Conservation (phyloP, 139 green algal genomes). For the Chara braunii region DNA sequence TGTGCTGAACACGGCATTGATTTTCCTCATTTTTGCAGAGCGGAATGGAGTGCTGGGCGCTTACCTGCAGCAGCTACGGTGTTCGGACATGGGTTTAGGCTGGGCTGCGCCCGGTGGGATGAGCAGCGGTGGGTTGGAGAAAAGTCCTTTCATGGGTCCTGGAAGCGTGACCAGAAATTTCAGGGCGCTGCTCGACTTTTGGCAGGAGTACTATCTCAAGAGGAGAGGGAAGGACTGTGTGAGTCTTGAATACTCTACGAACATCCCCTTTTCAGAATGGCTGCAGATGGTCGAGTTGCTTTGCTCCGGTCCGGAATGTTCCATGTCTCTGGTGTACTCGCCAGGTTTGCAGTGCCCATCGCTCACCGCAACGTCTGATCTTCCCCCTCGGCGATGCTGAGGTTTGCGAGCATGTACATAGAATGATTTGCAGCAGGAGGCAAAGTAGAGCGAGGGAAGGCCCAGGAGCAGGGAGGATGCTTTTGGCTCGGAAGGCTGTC, state of each 20-base stretch:
- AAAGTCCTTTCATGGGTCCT: background rate
- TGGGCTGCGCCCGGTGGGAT: background rate
- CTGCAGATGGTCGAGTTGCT: conserved; percentile 20
- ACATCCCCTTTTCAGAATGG: conserved; percentile 42
- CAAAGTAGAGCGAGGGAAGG: too few relatives aligned
- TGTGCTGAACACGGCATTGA: conserved; percentile 40
- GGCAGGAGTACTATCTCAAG: conserved; percentile 37
- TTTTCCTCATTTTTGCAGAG: conserved; percentile 40
- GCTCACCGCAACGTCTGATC: background rate
- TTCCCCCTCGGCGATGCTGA: conserved; percentile 4
- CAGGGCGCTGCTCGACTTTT: conserved; percentile 40
- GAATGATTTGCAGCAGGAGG: too few relatives aligned
- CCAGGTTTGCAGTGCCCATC: background rate
- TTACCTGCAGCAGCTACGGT: conserved; percentile 13
- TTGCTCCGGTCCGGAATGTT: conserved; percentile 11
- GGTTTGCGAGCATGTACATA: too few relatives aligned
- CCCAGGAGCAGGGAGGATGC: too few relatives aligned
- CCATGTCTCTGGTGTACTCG: conserved; percentile 23
- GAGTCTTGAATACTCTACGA: conserved; percentile 38
- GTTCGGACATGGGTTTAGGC: background rate
- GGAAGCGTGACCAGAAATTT: conserved; percentile 38
- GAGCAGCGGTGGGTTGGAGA: background rate
- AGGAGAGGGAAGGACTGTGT: conserved; percentile 24
- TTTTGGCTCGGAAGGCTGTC: too few relatives aligned
- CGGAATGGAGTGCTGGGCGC: conserved; percentile 12